Evolutionary conservation across 306 rosid species (phyloP).

Genomic region (Casuarina cunninghamiana): DNA sequence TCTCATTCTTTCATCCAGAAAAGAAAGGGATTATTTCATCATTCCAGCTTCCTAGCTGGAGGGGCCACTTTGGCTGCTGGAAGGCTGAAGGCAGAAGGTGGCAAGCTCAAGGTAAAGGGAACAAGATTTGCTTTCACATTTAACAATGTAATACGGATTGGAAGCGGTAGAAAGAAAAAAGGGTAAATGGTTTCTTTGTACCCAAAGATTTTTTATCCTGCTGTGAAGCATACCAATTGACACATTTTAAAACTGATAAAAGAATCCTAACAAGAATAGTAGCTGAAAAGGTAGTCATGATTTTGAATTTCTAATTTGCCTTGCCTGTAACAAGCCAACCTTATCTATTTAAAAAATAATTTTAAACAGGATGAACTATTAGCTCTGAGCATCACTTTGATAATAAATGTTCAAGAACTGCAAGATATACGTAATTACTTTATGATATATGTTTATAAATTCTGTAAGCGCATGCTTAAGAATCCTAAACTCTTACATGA

Average conservation of each 20-base stretch:
- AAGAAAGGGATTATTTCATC: slow-evolving; percentile 48
- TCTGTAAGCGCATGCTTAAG: background rate
- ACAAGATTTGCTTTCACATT: background rate
- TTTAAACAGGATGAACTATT: background rate
- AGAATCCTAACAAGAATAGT: background rate
- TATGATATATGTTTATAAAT: background rate
- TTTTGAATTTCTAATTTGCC: background rate
- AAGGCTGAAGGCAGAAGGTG: slow-evolving; percentile 36
- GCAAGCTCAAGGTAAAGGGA: slow-evolving; percentile 38
- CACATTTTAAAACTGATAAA: background rate
- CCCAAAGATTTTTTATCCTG: background rate
- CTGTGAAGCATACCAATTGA: background rate
- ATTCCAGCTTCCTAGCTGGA: slow-evolving; percentile 56
- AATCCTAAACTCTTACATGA: background rate
- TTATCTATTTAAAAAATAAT: background rate
- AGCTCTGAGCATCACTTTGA: background rate
- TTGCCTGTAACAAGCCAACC: background rate
- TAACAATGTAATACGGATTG: background rate
- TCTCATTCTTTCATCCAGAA: slow-evolving; percentile 23
- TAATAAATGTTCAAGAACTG: background rate
- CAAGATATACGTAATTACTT: background rate
- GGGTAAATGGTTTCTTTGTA: background rate
- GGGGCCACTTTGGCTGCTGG: slow-evolving; percentile 50
- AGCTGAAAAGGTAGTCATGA: background rate
- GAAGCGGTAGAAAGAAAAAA: background rate